Evolutionary conservation across 257 asterid genomes (phyloP), one percentile per base, ranked within the genome.

Genomic region (Solanum bulbocastanum): DNA sequence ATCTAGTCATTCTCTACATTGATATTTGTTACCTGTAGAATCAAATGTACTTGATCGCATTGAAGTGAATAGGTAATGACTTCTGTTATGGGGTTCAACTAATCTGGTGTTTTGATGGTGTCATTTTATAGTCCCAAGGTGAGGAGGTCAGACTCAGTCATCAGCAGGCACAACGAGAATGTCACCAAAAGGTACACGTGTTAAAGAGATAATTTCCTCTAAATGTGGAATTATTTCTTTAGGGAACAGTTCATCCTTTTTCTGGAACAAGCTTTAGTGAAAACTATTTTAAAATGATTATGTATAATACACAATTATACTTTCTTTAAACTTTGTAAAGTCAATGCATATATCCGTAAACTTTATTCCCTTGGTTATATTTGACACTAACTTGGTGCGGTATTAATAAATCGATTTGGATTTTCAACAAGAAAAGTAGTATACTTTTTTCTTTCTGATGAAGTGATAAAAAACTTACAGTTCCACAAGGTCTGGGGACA

Each of bases 401-500:
- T 30, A 49, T 30, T 18, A 46, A 46, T 46, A 46, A 81, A 81
- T 46, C 1, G 40, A 30, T 81, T 30, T 81, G 25, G 6, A 81
- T 46, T 81, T 46, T 81, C 85, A 46, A 30, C 65, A 30, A 46
- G 37, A 46, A 7, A 30, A 3, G 39, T 81, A 49, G 15, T 49
- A 3, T 10, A 3, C 68, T 30, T 30, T 81, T 76, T 49, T 8
- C 37, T 16, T 49, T 18, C 44, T 82, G 30, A 81, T 81, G 1
- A 49, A 46, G 32, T 69, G 66, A 37, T 71, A 76, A 56, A 92
- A 90, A 62, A 69, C 72, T 89, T 91, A 65, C 95, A 97, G 99
- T 97, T 97, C 92, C 99, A 97, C 89, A 89, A 91, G 89, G 98
- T 96, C 25, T 97, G 99, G 99, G 99, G 99, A 89, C 99, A 96